These are phyloP conservation scores for Lagenidium sp. DNA, from an alignment of 352 stramenopile genomes.

Conservation along the genomic window DNA sequence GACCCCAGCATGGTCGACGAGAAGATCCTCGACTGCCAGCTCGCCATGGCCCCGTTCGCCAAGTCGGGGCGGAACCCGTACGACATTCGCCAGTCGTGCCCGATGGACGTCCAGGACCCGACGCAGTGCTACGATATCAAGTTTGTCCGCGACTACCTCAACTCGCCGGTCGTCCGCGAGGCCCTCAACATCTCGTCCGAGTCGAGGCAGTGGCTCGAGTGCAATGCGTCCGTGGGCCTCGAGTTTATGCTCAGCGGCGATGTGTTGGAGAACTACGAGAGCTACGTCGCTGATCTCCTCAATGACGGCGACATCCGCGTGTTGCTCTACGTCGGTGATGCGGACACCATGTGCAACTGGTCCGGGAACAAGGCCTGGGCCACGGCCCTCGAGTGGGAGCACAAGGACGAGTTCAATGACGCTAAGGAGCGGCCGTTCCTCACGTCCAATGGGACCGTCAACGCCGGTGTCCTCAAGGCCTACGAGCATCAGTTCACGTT, in stretches of 20 bases:
- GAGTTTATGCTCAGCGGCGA: slow-evolving; percentile 67
- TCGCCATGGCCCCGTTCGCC: slow-evolving; percentile 30
- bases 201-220: slow-evolving; percentile 6
- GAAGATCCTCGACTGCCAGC: slow-evolving; percentile 2
- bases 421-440: slow-evolving; percentile 9
- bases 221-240: slow-evolving; percentile 49
- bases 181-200: slow-evolving; percentile 1
- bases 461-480: slow-evolving; percentile 15
- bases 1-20: no score
- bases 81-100: slow-evolving; percentile 55
- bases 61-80: slow-evolving; percentile 56
- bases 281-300: slow-evolving; percentile 70
- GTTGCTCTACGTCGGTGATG: slow-evolving; percentile 91
- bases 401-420: slow-evolving; percentile 64
- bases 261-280: slow-evolving; percentile 82
- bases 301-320: slow-evolving; percentile 28
- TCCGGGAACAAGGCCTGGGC: slow-evolving; percentile 90
- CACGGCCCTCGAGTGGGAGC: slow-evolving; percentile 75
- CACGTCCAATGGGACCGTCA: background rate
- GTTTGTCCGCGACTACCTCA: slow-evolving; percentile 9
- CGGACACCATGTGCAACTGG: slow-evolving; percentile 94
- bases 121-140: slow-evolving; percentile 36
- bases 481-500: slow-evolving; percentile 20
- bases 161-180: slow-evolving; percentile 2
- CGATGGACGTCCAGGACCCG: slow-evolving; percentile 23